phyloP scores from a whole-genome alignment of 2,329 filamentous ascomycete species.

The Proliferodiscus dingleyae region DNA sequence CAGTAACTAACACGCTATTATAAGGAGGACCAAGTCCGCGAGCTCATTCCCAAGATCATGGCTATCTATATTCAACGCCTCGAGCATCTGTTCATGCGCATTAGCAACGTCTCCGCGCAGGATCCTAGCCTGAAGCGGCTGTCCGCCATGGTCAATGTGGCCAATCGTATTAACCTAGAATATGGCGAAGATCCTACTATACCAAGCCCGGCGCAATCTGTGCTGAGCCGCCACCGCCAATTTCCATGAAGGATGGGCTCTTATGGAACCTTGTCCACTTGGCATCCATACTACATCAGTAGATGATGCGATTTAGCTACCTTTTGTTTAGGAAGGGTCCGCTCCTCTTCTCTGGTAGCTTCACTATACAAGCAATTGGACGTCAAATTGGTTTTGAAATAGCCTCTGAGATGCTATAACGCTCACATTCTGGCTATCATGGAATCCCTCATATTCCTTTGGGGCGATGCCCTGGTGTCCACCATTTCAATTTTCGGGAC shows the following conservation, averaged over 20 bases:
- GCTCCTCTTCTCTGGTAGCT: slow-evolving; percentile 18
- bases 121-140: slow-evolving; percentile 47
- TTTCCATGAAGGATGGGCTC: slow-evolving; percentile 6
- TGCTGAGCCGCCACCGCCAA: slow-evolving; percentile 8
- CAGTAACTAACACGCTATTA: slow-evolving; percentile 26
- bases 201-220: slow-evolving; percentile 5
- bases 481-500: too few relatives aligned
- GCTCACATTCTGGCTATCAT: slow-evolving; percentile 23
- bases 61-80: slow-evolving; percentile 46
- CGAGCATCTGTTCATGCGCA: slow-evolving; percentile 48
- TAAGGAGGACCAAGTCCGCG: slow-evolving; percentile 50
- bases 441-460: slow-evolving; percentile 6
- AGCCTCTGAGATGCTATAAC: slow-evolving; percentile 29
- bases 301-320: slow-evolving; percentile 6
- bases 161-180: slow-evolving; percentile 29
- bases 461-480: slow-evolving; percentile 6
- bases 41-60: slow-evolving; percentile 55
- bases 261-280: background rate
- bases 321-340: slow-evolving; percentile 22
- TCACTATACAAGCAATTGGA: slow-evolving; percentile 17
- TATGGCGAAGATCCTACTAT: slow-evolving; percentile 12
- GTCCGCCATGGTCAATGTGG: slow-evolving; percentile 36
- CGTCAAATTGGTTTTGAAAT: slow-evolving; percentile 8
- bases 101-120: slow-evolving; percentile 43
- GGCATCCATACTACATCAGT: slow-evolving; percentile 3